phyloP scores from a whole-genome alignment of 2,329 filamentous ascomycete genomes.

The Chrysosporium queenslandicum region DNA sequence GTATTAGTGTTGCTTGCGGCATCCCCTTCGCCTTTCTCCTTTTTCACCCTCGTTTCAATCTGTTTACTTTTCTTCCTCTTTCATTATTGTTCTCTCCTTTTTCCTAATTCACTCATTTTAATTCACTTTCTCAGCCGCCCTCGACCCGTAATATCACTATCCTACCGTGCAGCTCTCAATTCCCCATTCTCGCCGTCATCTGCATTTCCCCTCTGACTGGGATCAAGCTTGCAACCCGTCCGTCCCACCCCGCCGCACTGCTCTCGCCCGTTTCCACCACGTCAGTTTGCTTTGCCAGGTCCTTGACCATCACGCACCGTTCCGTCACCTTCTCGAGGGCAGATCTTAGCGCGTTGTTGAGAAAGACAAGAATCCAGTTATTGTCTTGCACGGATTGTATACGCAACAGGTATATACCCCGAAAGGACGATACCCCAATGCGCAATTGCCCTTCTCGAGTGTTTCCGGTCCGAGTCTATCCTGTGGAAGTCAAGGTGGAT shows the following conservation, averaged over 20 bases:
- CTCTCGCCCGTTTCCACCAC: neutral
- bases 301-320: too few relatives aligned
- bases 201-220: neutral
- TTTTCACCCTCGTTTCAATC: conserved; percentile 11
- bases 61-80: neutral
- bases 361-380: neutral
- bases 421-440: neutral
- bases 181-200: neutral
- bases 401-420: neutral
- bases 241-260: neutral
- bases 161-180: neutral
- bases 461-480: too few relatives aligned
- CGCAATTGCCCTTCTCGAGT: neutral
- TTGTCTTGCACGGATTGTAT: neutral
- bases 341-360: neutral
- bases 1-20: conserved; percentile 8
- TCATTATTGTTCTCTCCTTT: neutral
- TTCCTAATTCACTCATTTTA: conserved; percentile 10
- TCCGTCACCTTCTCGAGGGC: neutral
- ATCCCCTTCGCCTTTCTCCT: conserved; percentile 9
- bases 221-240: neutral
- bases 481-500: neutral
- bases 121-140: neutral
- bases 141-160: neutral
- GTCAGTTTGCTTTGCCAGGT: neutral